These are phyloP conservation scores for Boletus speciosus DNA, from an alignment of 768 basidiomycete species.

Conservation along the genomic window DNA sequence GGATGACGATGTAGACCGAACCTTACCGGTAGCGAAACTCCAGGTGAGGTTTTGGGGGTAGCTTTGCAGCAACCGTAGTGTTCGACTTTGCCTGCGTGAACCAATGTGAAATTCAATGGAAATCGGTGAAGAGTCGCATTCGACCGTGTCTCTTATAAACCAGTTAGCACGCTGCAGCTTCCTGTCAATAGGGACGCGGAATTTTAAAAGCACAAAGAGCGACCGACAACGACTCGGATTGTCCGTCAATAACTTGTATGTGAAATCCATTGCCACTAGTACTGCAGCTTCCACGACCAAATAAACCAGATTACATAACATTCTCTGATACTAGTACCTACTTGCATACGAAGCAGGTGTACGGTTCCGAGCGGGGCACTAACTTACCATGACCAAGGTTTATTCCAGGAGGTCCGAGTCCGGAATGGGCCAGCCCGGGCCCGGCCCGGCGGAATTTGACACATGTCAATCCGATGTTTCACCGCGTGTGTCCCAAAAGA, in stretches of 20 bases:
- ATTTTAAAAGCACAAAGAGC: constrained; percentile 22
- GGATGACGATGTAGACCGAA: not conserved
- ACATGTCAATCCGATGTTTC: not conserved
- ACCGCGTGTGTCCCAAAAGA: not conserved
- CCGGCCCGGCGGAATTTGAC: no score
- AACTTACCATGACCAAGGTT: not conserved
- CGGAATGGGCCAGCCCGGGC: no score
- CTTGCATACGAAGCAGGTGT: no score
- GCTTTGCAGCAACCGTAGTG: constrained; percentile 37
- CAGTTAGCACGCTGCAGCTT: not conserved
- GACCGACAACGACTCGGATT: constrained; percentile 51
- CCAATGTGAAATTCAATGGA: not conserved
- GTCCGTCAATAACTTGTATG: constrained; percentile 40
- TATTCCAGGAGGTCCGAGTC: no score
- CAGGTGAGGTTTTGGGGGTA: constrained; percentile 63
- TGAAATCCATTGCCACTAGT: no score
- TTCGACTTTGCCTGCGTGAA: constrained; percentile 18
- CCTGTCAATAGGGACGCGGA: constrained; percentile 30
- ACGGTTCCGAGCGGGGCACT: not conserved
- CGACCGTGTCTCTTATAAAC: not conserved
- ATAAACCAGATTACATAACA: no score
- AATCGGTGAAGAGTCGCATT: not conserved
- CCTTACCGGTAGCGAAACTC: constrained; percentile 66
- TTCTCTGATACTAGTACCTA: no score
- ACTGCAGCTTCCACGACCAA: not conserved